These are phyloP conservation scores for Yamadazyma membranifaciens DNA, from an alignment of 1,139 yeast species.

Conservation along the genomic window DNA sequence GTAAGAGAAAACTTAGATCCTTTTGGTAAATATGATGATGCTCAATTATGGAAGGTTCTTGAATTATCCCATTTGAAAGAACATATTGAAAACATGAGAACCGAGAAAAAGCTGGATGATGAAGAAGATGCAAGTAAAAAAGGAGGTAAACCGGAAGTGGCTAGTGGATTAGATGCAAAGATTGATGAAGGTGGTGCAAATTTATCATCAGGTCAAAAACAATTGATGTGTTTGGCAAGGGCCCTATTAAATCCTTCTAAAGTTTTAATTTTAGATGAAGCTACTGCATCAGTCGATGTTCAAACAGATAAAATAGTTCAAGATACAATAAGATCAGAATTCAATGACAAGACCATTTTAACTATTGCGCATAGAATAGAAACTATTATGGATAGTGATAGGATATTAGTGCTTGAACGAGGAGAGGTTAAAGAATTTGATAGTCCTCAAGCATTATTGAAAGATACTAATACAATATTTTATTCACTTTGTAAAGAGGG, in stretches of 20 bases:
- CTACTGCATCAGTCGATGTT: slow-evolving; percentile 39
- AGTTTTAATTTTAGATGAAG: slow-evolving; percentile 36
- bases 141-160: slow-evolving; percentile 5
- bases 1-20: slow-evolving; percentile 39
- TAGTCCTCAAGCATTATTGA: slow-evolving; percentile 27
- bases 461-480: slow-evolving; percentile 24
- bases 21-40: slow-evolving; percentile 27
- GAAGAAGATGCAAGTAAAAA: slow-evolving; percentile 14
- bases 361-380: slow-evolving; percentile 40
- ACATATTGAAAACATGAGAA: slow-evolving; percentile 31
- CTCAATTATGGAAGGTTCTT: slow-evolving; percentile 32
- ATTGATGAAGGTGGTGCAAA: slow-evolving; percentile 33
- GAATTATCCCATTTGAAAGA: slow-evolving; percentile 35
- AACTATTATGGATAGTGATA: slow-evolving; percentile 35
- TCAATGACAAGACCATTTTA: slow-evolving; percentile 32
- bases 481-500: slow-evolving; percentile 34
- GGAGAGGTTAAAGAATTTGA: slow-evolving; percentile 34
- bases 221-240: slow-evolving; percentile 37
- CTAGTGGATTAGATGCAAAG: slow-evolving; percentile 15
- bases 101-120: slow-evolving; percentile 24
- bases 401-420: slow-evolving; percentile 30
- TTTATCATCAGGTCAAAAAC: slow-evolving; percentile 38
- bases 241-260: slow-evolving; percentile 33
- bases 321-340: slow-evolving; percentile 30
- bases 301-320: slow-evolving; percentile 37